Percentiles rank a stretch among this genome's conserved stretches.
Conservation (phyloP, 2,329 filamentous ascomycete species). For the Cryphonectria japonica region DNA sequence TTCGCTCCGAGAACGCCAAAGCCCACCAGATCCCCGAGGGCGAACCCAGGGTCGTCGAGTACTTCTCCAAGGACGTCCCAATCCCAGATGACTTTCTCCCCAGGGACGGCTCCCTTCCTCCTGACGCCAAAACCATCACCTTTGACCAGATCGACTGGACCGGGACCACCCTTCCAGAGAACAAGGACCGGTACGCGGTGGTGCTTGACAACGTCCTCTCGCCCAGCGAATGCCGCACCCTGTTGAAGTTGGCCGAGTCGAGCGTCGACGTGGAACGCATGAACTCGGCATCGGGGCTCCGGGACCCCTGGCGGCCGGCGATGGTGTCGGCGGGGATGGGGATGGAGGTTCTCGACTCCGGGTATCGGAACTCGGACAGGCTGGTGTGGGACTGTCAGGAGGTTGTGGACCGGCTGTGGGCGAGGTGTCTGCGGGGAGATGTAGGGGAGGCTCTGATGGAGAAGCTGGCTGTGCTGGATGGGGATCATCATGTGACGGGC, state of each 20-base stretch:
- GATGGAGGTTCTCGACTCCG: slow-evolving; percentile 57
- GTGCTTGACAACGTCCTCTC: slow-evolving; percentile 67
- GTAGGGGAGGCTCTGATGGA: slow-evolving; percentile 47
- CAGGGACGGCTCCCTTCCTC: slow-evolving; percentile 41
- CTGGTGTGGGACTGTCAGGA: slow-evolving; percentile 74
- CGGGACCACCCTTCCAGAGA: slow-evolving; percentile 53
- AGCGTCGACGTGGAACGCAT: slow-evolving; percentile 50
- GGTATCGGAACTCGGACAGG: slow-evolving; percentile 71
- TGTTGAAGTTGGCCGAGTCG: slow-evolving; percentile 57
- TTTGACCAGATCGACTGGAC: slow-evolving; percentile 58
- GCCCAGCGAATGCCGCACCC: slow-evolving; percentile 62
- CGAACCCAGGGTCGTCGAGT: slow-evolving; percentile 26
- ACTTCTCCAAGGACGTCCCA: slow-evolving; percentile 41
- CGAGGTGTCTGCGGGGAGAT: slow-evolving; percentile 54
- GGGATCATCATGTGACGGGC: slow-evolving; percentile 40
- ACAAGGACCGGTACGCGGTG: slow-evolving; percentile 59
- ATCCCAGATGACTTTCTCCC: slow-evolving; percentile 53
- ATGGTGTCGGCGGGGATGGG: slow-evolving; percentile 69
- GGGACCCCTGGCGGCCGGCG: slow-evolving; percentile 65
- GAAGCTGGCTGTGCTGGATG: slow-evolving; percentile 42
- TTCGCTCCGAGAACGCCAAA: slow-evolving; percentile 22
- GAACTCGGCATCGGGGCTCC: background rate
- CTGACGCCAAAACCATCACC: slow-evolving; percentile 48
- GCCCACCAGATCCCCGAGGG: slow-evolving; percentile 24
- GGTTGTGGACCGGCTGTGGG: slow-evolving; percentile 66